Base-by-base conservation (phyloP, 306 rosid species). In the Cicer chorassanicum region DNA sequence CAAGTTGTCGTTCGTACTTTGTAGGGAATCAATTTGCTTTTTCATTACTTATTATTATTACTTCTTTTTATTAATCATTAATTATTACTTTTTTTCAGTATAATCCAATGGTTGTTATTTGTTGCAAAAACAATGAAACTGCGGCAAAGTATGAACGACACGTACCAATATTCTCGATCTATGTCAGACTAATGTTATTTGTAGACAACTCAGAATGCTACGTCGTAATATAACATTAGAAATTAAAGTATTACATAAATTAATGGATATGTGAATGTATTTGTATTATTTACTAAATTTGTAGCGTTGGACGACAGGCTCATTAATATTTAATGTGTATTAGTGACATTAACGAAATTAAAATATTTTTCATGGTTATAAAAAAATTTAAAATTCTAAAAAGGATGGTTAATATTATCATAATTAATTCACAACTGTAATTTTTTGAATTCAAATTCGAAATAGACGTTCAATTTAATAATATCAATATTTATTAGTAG, bases 201-300 rank as follows among this genome's bases (percentile, higher is more conserved):
- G 79, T 76, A 67, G 66, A 84, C 96, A 90, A 45, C 91, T 85
- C 83, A 90, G 70, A 81, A 13, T 82, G 84, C 76, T 82, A 75
- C 72, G 53, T 54, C 36, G 51, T 34, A 13, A 29, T 63, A 40
- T 8, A 66, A 43, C 50, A 56, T 21, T 9, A 21, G 0, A 56
- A 56, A 68, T 34, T 67, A 54, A 21, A 41, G 41, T 68, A 82
- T 48, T n/a, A 82, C 43, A 12, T 72, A 54, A 36, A 56, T 67
- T 38, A 48, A 13, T 63, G 57, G 54, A 73, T 61, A 62, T 67
- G 53, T 38, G 62, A 57, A 65, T 19, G 21, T 51, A 45, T 55
- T 34, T 55, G 43, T 65, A 65, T 64, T 4, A n/a, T 55, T 11
- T 48, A 12, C 71, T 21, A 21, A 62, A 74, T 74, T 43, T 38